Evolutionary conservation across 23 red algal genomes (phyloP), one percentile per base, ranked within the genome.

Genomic region (Gracilaria domingensis): DNA sequence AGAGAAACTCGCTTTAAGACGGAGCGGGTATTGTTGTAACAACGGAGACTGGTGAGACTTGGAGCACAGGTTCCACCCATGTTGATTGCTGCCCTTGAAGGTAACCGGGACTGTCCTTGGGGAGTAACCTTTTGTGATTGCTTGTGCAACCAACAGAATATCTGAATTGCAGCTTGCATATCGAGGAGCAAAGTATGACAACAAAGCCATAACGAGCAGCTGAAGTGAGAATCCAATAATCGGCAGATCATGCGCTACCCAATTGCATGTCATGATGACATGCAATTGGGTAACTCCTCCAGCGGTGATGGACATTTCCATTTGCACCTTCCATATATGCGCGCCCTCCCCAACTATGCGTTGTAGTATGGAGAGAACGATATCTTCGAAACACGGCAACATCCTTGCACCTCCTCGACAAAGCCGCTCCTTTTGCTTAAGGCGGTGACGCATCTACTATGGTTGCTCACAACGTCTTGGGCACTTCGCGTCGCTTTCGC

Each of bases 401-500:
- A 12, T 30, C 3, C 5, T 14, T 34, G 17, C 30, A 1, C 64
- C 33, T 36, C 33, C 33, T 37, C 64, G 1, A 55, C 6, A 7
- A 45, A 45, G 11, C 5, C 4, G 42, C 42, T 45, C 11, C 11
- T 37, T 69, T 37, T 30, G 2, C 59, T 64, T 13, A 28, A 18
- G 24, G 20, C 64, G 38, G 30, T 36, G 33, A 30, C 8, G 38
- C 64, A 69, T 36, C 9, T 17, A 69, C 64, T 32, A 69, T 69
- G 64, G 64, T 24, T 37, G 72, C 72, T 50, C 14, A 7, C 0
- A 51, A 25, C 42, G 0, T 50, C 42, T 4, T 77, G 30, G 25
- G 72, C 45, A 37, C 40, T 77, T 45, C 72, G 8, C 72, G 72
- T 77, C 72, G 72, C 45, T 50, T 11, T 49, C 72, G 72, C 38